Base-by-base conservation (phyloP, 345 rosid species). In the Passiflora organensis region DNA sequence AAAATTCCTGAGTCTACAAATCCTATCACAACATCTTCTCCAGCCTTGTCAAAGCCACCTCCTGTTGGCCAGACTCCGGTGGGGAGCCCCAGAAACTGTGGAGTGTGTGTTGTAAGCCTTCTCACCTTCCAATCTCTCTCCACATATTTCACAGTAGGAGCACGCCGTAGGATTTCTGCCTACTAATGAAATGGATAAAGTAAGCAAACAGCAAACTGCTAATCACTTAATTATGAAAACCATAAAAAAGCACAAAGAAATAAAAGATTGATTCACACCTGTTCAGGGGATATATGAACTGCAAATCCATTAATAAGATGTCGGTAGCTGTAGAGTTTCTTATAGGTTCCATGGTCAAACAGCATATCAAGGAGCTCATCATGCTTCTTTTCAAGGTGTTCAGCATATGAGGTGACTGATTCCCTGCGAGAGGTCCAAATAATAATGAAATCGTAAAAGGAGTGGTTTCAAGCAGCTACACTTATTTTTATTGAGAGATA, bases 41-140 rank as follows among this genome's bases (percentile, higher is more conserved):
- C 99, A 10, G 97, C 99, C 80, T 80, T 77, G 32, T 80, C 96
- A 56, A 77, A 87, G 62, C 99, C 99, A 56, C 99, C 99, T 49
- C 96, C 99, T 0, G 97, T 84, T 8, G 99, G 99, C 99, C 99
- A 93, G 39, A 93, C 99, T 64, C 87, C 96, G 16, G 96, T 89
- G 25, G 99, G 99, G 48, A 93, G 85, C 56, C 99, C 99, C 77
- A 93, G 68, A 71, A 93, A 93, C 64, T 93, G 82, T 17, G 99
- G 99, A 38, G 99, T 93, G 65, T 93, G 99, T 17, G 97, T 93
- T 10, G 99, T 93, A 60, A 89, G 96, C 71, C 74, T 80, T 77
- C 78, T 82, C 58, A 93, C 99, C 80, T 89, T 93, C 99, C 96
- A 93, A 64, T 93, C 99, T 75, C 91, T 82, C 65, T 71, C 69